Evolutionary conservation across 306 rosid species (phyloP).

Genomic region (Citrullus colocynthis): DNA sequence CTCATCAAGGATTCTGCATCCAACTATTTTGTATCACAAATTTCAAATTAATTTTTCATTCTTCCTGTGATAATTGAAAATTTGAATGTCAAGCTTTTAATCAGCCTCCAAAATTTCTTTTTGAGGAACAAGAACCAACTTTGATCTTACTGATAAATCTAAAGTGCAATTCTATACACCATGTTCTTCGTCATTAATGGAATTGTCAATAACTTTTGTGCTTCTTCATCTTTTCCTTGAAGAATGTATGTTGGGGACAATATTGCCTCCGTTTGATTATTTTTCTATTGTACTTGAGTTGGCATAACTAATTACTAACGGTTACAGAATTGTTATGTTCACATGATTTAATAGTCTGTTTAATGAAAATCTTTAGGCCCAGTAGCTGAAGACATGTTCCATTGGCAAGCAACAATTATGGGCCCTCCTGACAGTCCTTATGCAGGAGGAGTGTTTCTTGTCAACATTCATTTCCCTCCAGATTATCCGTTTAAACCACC

Average conservation of each 20-base stretch:
- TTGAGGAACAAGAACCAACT: neutral
- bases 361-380: conserved; percentile 32
- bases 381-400: conserved; percentile 10
- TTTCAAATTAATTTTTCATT: neutral
- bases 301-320: neutral
- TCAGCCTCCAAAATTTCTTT: neutral
- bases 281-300: neutral
- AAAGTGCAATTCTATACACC: neutral
- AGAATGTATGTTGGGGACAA: neutral
- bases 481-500: conserved; percentile 12
- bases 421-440: conserved; percentile 70
- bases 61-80: neutral
- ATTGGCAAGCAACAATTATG: conserved; percentile 31
- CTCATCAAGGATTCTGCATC: neutral
- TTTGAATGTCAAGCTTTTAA: neutral
- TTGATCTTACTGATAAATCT: neutral
- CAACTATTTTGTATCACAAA: neutral
- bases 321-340: neutral
- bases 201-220: neutral
- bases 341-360: neutral
- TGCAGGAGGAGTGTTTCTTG: conserved; percentile 54
- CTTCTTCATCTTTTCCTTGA: neutral
- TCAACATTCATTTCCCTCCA: conserved; percentile 48
- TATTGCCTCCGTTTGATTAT: neutral
- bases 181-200: neutral